A percentile compares a stretch with the other conserved stretches of the same genome.
Evolutionary conservation across 164 flowering plant genomes (phyloP).

Genomic region (Platanus orientalis): DNA sequence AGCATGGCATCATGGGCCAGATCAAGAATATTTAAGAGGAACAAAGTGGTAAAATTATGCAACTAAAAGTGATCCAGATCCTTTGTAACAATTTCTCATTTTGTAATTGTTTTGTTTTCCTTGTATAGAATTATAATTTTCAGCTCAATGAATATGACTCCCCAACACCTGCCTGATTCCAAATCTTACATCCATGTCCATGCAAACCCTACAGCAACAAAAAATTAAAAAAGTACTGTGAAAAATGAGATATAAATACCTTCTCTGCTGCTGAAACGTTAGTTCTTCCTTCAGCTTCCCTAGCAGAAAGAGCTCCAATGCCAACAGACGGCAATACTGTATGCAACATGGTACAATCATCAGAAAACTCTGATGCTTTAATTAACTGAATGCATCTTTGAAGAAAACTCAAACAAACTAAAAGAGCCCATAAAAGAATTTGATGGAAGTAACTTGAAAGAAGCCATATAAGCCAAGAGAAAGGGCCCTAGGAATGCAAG

Average conservation of each 20-base stretch:
- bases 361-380: background rate
- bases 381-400: background rate
- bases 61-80: too few relatives aligned
- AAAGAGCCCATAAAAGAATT: background rate
- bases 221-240: background rate
- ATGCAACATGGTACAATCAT: constrained; percentile 11
- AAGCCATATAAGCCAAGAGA: background rate
- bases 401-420: background rate
- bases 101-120: too few relatives aligned
- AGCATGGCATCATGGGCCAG: too few relatives aligned
- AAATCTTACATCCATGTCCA: background rate
- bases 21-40: too few relatives aligned
- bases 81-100: too few relatives aligned
- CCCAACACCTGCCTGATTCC: background rate
- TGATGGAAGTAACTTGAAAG: background rate
- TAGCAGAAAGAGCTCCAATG: constrained; percentile 87
- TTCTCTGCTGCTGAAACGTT: constrained; percentile 81
- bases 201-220: too few relatives aligned
- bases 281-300: constrained; percentile 94
- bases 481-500: background rate
- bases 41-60: too few relatives aligned
- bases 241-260: constrained; percentile 34
- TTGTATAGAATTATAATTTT: background rate
- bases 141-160: background rate
- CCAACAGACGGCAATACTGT: constrained; percentile 91